Evolutionary conservation across 2,329 filamentous ascomycete species (phyloP).

Genomic region (Botrytis sinoallii): DNA sequence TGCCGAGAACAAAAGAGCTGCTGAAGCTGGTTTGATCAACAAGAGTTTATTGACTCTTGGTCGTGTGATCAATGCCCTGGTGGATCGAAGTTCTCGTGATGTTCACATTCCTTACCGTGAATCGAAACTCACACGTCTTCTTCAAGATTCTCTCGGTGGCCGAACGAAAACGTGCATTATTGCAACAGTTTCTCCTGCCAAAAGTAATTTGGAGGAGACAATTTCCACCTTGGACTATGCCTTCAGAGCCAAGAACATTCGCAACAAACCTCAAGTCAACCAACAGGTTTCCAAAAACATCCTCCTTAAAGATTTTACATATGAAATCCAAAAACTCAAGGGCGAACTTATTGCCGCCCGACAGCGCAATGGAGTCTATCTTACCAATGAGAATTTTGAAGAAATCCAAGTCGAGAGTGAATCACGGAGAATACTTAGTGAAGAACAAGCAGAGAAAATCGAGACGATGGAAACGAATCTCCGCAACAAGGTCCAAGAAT

Average conservation of each 20-base stretch:
- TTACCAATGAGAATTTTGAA: slow-evolving; percentile 85
- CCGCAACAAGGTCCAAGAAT: slow-evolving; percentile 88
- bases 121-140: slow-evolving; percentile 88
- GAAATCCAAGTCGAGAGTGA: slow-evolving; percentile 91
- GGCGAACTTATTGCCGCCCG: slow-evolving; percentile 89
- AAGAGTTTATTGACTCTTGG: slow-evolving; percentile 94
- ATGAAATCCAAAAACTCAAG: slow-evolving; percentile 92
- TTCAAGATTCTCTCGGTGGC: slow-evolving; percentile 95
- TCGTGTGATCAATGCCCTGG: slow-evolving; percentile 94
- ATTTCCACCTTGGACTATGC: slow-evolving; percentile 98
- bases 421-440: slow-evolving; percentile 82
- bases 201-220: slow-evolving; percentile 94
- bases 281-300: slow-evolving; percentile 91
- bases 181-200: slow-evolving; percentile 90
- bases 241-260: slow-evolving; percentile 96
- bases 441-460: slow-evolving; percentile 89
- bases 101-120: slow-evolving; percentile 85
- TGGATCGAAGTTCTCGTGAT: slow-evolving; percentile 66
- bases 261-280: slow-evolving; percentile 95
- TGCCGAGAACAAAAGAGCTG: slow-evolving; percentile 94
- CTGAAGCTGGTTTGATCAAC: slow-evolving; percentile 95
- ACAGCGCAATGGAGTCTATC: slow-evolving; percentile 91
- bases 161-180: slow-evolving; percentile 98
- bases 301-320: slow-evolving; percentile 81
- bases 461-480: slow-evolving; percentile 88